Base-by-base conservation (phyloP, 2,329 filamentous ascomycete genomes). In the Curvularia sp. region DNA sequence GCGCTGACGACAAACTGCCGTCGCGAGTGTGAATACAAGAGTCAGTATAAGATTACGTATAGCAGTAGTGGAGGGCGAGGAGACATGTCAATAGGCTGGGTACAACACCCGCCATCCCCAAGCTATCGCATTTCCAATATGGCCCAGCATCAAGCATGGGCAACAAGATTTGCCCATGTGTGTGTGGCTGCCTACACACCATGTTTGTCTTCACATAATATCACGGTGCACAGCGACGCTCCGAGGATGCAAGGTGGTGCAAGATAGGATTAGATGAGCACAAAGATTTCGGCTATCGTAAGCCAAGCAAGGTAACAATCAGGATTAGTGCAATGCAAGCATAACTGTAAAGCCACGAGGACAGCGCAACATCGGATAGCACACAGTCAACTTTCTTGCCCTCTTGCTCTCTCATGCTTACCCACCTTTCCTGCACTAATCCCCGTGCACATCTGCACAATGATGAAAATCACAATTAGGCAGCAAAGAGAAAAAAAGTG, bases 41-140 rank as follows among this genome's bases (percentile, higher is more conserved):
- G 41, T 24, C 20, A 20, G 39, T 44, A 6, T 13, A 31, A 8
- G 18, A 10, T 22, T 35, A 35, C 46, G 18, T 48, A 22, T 48
- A 20, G 26, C n/a, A 39, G 48, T 53, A 12, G 22, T 52, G 53
- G 53, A 53, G 57, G 48, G 55, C 44, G 42, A n/a, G 20, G 42
- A 15, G 22, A 38, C 18, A 22, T 38, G 18, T 26, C 43, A 5
- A 56, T 44, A 56, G 53, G 57, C 26, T 26, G 52, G 52, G 26
- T 22, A 30, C 9, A 24, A 33, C 9, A 12, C 18, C 42, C 43
- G 49, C 39, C 24, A 9, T 3, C 33, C 22, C 24, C 33, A 18
- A 28, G 9, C 24, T 18, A 20, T 39, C 47, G 33, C 22, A 38
- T 38, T 38, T 38, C 22, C 31, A 49, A 49, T 49, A 49, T 39